Evolutionary conservation across 106 monocot species (phyloP).

Genomic region (Dendrobium nobile): DNA sequence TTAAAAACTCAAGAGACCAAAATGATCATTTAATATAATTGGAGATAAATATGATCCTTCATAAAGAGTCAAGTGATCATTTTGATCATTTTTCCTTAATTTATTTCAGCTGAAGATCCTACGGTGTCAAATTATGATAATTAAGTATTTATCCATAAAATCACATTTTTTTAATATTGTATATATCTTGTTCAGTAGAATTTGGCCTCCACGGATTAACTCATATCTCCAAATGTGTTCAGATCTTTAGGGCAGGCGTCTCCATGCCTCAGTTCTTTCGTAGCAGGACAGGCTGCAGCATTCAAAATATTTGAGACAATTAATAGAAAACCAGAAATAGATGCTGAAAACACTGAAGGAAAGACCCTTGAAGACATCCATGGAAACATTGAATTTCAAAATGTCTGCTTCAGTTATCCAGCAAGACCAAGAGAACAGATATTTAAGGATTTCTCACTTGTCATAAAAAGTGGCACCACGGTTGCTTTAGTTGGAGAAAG

Average conservation of each 20-base stretch:
- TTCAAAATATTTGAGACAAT: constrained; percentile 48
- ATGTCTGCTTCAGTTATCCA: constrained; percentile 45
- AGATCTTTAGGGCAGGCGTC: constrained; percentile 50
- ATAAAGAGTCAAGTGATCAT: too few species aligned
- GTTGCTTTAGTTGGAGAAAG: constrained; percentile 37
- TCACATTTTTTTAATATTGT: too few species aligned
- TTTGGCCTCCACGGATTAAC: background rate
- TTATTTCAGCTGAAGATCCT: too few species aligned
- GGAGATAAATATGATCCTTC: too few species aligned
- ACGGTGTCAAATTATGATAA: too few species aligned
- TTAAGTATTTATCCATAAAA: too few species aligned
- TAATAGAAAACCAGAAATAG: constrained; percentile 43
- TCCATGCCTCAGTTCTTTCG: constrained; percentile 39
- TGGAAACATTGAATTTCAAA: constrained; percentile 37
- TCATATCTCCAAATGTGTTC: background rate
- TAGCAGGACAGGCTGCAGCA: constrained; percentile 36
- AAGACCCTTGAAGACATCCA: constrained; percentile 19
- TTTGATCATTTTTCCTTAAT: too few species aligned
- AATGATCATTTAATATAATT: too few species aligned
- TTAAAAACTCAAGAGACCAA: too few species aligned
- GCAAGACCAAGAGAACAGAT: constrained; percentile 30
- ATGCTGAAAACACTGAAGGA: constrained; percentile 27
- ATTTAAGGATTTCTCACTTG: constrained; percentile 25
- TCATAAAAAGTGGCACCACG: constrained; percentile 23
- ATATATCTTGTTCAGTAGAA: too few species aligned